Percentiles rank a stretch among this genome's conserved stretches.
phyloP scores from a whole-genome alignment of 495 filamentous ascomycete genomes.

The Rhypophila decipiens region DNA sequence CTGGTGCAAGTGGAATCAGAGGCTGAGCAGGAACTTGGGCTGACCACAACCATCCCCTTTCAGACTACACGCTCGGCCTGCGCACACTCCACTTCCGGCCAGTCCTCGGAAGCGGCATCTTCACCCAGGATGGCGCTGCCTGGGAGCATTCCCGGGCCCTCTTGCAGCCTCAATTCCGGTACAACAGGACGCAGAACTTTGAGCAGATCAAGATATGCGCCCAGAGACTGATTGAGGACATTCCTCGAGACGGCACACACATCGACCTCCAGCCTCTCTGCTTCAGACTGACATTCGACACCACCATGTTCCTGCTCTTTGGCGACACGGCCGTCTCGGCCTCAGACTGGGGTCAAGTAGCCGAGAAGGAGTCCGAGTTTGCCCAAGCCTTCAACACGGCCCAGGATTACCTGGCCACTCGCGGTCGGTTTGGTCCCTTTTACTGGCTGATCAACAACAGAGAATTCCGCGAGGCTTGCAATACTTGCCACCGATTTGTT shows the following conservation, averaged over 20 bases:
- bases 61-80: conserved; percentile 27
- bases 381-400: not conserved
- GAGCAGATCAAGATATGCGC: not conserved
- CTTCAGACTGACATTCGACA: not conserved
- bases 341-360: not conserved
- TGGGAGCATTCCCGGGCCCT: conserved; percentile 21
- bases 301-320: not conserved
- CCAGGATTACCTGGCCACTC: not conserved
- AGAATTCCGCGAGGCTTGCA: not conserved
- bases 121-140: conserved; percentile 27
- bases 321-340: not conserved
- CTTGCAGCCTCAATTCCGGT: conserved; percentile 18
- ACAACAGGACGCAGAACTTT: not conserved
- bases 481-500: not conserved
- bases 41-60: not conserved
- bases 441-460: not conserved
- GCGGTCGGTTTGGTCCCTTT: not conserved
- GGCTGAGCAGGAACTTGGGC: too few species aligned
- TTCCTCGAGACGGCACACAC: not conserved
- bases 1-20: too few species aligned
- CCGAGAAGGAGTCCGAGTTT: not conserved
- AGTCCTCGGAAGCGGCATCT: conserved; percentile 27
- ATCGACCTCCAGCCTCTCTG: not conserved
- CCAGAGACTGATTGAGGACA: not conserved
- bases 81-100: conserved; percentile 27